These are phyloP conservation scores for Trichoderma asperelloides DNA, from an alignment of 495 filamentous ascomycete genomes.

Conservation along the genomic window DNA sequence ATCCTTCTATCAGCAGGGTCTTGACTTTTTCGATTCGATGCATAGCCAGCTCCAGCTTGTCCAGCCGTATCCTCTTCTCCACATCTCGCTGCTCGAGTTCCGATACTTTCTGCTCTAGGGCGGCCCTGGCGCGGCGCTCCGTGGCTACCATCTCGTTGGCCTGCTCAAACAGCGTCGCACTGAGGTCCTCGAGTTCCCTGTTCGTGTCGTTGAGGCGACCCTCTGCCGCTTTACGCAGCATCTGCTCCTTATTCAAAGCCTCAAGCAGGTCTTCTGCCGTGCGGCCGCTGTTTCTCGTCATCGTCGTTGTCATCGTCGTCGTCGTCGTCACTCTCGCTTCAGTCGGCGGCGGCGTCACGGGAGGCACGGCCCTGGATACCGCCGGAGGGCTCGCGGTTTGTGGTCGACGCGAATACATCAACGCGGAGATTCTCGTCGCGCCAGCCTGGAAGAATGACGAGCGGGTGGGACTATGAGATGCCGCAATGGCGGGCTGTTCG, in stretches of 20 bases:
- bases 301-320: conserved; percentile 1
- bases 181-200: conserved; percentile 83
- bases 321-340: conserved; percentile 2
- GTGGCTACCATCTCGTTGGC: conserved; percentile 96
- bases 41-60: conserved; percentile 70
- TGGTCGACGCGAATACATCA: conserved; percentile 53
- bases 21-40: conserved; percentile 66
- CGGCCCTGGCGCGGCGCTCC: conserved; percentile 71
- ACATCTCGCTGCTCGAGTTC: conserved; percentile 60
- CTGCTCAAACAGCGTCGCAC: conserved; percentile 76
- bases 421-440: conserved; percentile 51
- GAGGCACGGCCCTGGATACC: neutral
- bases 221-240: conserved; percentile 66
- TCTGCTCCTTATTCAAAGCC: conserved; percentile 62
- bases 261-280: conserved; percentile 52
- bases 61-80: conserved; percentile 63
- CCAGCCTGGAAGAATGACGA: conserved; percentile 33
- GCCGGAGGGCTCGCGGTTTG: conserved; percentile 18
- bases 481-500: no score
- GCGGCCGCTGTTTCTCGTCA: conserved; percentile 1
- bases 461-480: conserved; percentile 23
- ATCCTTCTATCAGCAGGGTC: conserved; percentile 37
- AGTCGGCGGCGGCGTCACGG: conserved; percentile 3
- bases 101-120: conserved; percentile 65
- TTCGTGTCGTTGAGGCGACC: conserved; percentile 58